phyloP scores from a whole-genome alignment of 768 basidiomycete species.

The Russula olivacea region DNA sequence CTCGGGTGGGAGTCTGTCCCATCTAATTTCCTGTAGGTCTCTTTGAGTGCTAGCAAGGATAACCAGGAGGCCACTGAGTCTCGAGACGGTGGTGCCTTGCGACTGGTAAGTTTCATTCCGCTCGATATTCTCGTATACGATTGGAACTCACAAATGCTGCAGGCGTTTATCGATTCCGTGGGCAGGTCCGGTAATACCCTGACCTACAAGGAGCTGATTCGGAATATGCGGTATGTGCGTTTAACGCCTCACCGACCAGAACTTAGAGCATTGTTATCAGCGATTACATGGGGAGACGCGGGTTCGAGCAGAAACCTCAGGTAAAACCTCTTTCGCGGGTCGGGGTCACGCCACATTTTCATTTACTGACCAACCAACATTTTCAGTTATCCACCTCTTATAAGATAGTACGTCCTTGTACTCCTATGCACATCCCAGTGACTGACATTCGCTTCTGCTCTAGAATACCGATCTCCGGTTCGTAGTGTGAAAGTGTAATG shows the following conservation, averaged over 20 bases:
- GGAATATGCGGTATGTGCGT: background rate
- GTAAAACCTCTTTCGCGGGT: background rate
- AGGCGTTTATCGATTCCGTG: conserved; percentile 8
- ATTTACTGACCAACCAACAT: background rate
- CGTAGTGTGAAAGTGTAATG: background rate
- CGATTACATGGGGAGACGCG: background rate
- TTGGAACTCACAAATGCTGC: background rate
- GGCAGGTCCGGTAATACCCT: fast-evolving
- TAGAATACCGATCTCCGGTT: background rate
- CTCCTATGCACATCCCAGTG: background rate
- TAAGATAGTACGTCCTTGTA: background rate
- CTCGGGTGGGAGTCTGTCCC: background rate
- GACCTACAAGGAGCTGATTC: background rate
- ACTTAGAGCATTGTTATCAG: background rate
- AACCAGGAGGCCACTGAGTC: background rate
- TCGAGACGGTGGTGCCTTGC: background rate
- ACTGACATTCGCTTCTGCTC: background rate
- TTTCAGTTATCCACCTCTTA: conserved; percentile 1
- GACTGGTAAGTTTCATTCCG: background rate
- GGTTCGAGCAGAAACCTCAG: background rate
- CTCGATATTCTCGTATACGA: background rate
- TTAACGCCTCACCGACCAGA: too few species aligned
- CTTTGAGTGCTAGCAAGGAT: background rate
- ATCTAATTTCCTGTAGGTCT: background rate
- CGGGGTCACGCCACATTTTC: too few species aligned